phyloP scores from a whole-genome alignment of 495 filamentous ascomycete genomes.

The Aspergillus kassunensis region DNA sequence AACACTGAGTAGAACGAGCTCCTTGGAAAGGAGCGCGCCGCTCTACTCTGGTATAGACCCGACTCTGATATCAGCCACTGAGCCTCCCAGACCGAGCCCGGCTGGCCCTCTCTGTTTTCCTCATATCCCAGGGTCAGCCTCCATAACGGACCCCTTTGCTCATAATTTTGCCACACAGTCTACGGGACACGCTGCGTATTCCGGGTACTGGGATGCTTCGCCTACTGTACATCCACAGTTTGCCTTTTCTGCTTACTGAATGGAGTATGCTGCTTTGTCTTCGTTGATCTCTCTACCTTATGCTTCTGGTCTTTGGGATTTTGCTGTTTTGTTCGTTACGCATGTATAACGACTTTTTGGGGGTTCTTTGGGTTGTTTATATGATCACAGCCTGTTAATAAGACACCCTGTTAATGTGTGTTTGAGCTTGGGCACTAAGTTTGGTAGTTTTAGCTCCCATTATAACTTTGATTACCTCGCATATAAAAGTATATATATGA shows the following conservation, averaged over 20 bases:
- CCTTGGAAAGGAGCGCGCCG: constrained; percentile 18
- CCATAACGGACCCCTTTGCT: constrained; percentile 17
- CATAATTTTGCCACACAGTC: constrained; percentile 14
- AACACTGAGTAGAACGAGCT: constrained; percentile 17
- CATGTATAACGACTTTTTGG: too few relatives aligned
- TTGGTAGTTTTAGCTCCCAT: too few relatives aligned
- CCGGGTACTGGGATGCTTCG: constrained; percentile 15
- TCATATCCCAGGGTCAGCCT: constrained; percentile 5
- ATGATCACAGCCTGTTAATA: too few relatives aligned
- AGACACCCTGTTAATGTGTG: too few relatives aligned
- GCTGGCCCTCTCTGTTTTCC: constrained; percentile 2
- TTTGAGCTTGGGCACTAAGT: too few relatives aligned
- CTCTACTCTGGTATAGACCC: constrained; percentile 14
- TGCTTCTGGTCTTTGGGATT: too few relatives aligned
- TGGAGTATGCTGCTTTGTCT: too few relatives aligned
- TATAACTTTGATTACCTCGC: too few relatives aligned
- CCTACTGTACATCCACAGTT: constrained; percentile 9
- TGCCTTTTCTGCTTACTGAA: constrained; percentile 15
- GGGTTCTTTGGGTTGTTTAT: too few relatives aligned
- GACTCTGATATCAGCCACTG: constrained; percentile 11
- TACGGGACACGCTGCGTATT: constrained; percentile 4
- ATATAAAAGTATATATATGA: too few relatives aligned
- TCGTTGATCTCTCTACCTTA: too few relatives aligned
- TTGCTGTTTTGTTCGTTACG: too few relatives aligned
- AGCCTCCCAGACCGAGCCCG: background rate